Evolutionary conservation across 2,329 filamentous ascomycete genomes (phyloP), one percentile per base, ranked within the genome.

Genomic region (Talaromyces sp.): DNA sequence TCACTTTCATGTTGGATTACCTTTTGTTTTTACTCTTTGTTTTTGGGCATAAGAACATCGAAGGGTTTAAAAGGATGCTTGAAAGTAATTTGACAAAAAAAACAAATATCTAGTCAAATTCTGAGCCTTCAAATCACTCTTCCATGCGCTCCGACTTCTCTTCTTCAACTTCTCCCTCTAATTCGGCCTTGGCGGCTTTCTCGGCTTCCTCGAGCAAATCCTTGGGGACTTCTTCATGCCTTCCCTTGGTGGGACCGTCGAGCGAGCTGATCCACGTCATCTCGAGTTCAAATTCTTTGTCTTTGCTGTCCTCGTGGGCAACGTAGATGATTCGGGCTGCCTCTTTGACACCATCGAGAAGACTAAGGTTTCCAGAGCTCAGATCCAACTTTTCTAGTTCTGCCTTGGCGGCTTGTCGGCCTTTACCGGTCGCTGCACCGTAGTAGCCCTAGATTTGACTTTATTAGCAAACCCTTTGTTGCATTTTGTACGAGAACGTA

Each of bases 271-370:
- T 91, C 95, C 95, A 99, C 63, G 91, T 96, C 92, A 99, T 96
- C 82, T 99, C 95, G 63, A 99, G 83, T 86, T 99, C 95, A 72
- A 98, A 99, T 67, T 98, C 95, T 84, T 99, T 99, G 80, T 98
- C 95, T 82, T 98, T 98, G 84, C 93, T 98, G 77, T 99, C 95
- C 77, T 98, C 95, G 75, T 99, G 95, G 55, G 93, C 93, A 63
- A 96, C 87, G 76, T 97, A 96, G 78, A 99, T 98, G 78, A 99
- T 99, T 64, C 92, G 84, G 61, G 95, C 95, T 36, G 95, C 95
- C 82, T 98, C 91, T 83, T 96, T 97, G 72, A 99, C 91, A 57
- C 89, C 95, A 73, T 98, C 88, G 72, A 89, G 82, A 63, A 99
- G 82, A 64, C 88, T 90, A 59, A 98, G 84, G 56, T 84, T 88